Percentiles rank a stretch among this genome's conserved stretches.
Conservation (phyloP, 23 red algal species). For the Rhodosorus marinus region DNA sequence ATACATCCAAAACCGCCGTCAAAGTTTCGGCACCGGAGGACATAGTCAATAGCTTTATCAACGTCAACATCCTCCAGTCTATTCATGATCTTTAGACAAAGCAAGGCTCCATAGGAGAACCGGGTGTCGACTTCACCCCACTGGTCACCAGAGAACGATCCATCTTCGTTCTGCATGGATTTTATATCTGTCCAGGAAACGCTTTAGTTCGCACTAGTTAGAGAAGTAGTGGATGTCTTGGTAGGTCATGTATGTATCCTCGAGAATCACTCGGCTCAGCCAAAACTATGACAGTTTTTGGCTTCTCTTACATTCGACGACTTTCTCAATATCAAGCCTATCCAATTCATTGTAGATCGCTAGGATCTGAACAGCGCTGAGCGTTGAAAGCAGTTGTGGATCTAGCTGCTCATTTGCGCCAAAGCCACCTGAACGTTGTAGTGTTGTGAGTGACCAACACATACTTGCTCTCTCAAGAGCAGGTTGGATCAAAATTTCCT, state of each 20-base stretch:
- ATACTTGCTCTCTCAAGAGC: too few relatives aligned
- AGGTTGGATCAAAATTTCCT: too few relatives aligned
- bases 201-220: too few relatives aligned
- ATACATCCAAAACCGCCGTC: conserved; percentile 95
- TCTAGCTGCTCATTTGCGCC: conserved; percentile 74
- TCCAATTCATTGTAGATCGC: conserved; percentile 32
- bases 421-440: conserved; percentile 29
- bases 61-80: conserved; percentile 20
- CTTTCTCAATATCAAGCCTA: conserved; percentile 13
- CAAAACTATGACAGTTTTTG: too few relatives aligned
- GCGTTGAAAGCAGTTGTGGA: conserved; percentile 70
- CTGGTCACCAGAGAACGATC: conserved; percentile 73
- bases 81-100: conserved; percentile 28
- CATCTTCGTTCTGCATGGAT: conserved; percentile 45
- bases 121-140: conserved; percentile 90
- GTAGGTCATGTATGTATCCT: neutral
- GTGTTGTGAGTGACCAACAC: neutral
- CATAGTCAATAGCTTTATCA: conserved; percentile 16
- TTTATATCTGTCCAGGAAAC: conserved; percentile 9
- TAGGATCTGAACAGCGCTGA: conserved; percentile 65
- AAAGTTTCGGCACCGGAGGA: conserved; percentile 66
- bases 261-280: neutral
- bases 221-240: neutral
- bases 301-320: too few relatives aligned
- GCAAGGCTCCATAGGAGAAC: conserved; percentile 65